These are phyloP conservation scores for Fusarium verrucosum DNA, from an alignment of 2,329 filamentous ascomycete species.

Conservation along the genomic window DNA sequence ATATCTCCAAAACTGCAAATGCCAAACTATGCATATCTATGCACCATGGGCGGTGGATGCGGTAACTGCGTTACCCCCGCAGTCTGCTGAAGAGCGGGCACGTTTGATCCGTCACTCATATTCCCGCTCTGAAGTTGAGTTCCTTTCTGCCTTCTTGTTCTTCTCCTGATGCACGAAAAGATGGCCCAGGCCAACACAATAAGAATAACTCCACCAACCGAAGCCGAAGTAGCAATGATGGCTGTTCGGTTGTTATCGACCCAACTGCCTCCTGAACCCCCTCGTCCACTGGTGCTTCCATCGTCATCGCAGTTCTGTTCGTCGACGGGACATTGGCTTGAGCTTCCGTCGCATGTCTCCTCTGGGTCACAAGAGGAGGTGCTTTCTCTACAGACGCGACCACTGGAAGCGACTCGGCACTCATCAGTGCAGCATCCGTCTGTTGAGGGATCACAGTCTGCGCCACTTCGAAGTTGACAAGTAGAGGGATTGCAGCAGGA, in stretches of 20 bases:
- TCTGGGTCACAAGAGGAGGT: constrained; percentile 14
- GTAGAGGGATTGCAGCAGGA: constrained; percentile 25
- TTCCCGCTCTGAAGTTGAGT: background rate
- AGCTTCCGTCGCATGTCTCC: constrained; percentile 21
- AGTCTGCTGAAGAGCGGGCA: background rate
- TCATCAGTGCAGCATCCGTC: constrained; percentile 26
- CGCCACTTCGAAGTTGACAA: constrained; percentile 8
- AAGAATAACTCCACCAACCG: constrained; percentile 17
- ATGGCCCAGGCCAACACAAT: background rate
- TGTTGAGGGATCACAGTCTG: constrained; percentile 15
- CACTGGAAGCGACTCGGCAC: constrained; percentile 8
- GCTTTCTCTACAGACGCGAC: constrained; percentile 8
- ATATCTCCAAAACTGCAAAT: background rate
- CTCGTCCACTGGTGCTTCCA: background rate
- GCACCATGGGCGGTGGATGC: background rate
- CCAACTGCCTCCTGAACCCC: constrained; percentile 7
- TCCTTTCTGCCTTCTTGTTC: background rate
- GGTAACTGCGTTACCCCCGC: constrained; percentile 1
- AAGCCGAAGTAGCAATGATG: constrained; percentile 20
- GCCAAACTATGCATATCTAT: constrained; percentile 21
- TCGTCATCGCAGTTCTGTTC: background rate
- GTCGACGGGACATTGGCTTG: constrained; percentile 18
- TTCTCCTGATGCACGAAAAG: constrained; percentile 7
- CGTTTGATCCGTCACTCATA: background rate
- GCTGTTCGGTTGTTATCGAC: constrained; percentile 28